These are phyloP conservation scores for Sicyos baderoa DNA, from an alignment of 306 rosid species.

Conservation along the genomic window DNA sequence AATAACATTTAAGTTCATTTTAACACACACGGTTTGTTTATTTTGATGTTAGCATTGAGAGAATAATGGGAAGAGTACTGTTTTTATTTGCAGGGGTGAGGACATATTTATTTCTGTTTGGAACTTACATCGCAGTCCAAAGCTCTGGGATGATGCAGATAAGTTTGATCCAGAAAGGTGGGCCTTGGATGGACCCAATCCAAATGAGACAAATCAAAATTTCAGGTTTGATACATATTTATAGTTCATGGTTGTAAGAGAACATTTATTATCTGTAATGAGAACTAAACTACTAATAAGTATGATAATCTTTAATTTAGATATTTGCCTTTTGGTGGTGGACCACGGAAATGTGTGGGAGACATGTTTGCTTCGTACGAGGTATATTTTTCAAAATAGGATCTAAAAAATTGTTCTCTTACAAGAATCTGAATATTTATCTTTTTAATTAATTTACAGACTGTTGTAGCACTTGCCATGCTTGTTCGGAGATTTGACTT, in stretches of 20 bases:
- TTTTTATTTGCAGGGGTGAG: conserved; percentile 59
- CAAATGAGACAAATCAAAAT: conserved; percentile 87
- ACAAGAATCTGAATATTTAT: not conserved
- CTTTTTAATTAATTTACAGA: conserved; percentile 37
- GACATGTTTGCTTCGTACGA: conserved; percentile 89
- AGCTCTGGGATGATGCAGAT: conserved; percentile 75
- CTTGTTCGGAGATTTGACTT: conserved; percentile 81
- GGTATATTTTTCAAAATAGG: conserved; percentile 33
- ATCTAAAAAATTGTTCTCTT: not conserved
- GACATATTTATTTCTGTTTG: conserved; percentile 86
- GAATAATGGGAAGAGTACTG: conserved; percentile 1
- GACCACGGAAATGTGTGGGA: conserved; percentile 86
- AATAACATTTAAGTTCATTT: too few species aligned
- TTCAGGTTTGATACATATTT: conserved; percentile 46
- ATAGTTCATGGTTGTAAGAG: too few species aligned
- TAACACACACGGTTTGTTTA: not conserved
- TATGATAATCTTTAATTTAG: conserved; percentile 23
- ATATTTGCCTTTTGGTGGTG: conserved; percentile 95
- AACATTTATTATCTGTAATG: not conserved
- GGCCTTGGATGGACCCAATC: conserved; percentile 93
- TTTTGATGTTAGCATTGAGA: not conserved
- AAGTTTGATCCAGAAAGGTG: conserved; percentile 88
- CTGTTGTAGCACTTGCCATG: conserved; percentile 83
- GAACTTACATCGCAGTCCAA: conserved; percentile 90
- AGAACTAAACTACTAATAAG: not conserved